Conservation (phyloP, 768 basidiomycete genomes). For the Amanita phalloides region DNA sequence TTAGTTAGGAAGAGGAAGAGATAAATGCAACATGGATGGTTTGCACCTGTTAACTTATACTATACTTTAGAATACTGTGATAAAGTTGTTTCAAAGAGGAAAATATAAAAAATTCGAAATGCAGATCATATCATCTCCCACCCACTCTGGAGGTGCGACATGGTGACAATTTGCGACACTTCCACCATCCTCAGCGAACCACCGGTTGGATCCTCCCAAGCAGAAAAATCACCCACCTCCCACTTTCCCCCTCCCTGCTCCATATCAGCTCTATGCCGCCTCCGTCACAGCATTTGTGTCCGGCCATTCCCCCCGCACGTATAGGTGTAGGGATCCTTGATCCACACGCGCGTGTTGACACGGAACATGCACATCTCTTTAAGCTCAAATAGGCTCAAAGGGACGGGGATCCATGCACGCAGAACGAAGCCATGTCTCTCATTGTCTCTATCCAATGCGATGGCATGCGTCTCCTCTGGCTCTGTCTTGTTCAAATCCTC, state of each 20-base stretch:
- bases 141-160: neutral
- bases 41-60: too few relatives aligned
- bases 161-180: neutral
- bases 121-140: neutral
- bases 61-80: too few relatives aligned
- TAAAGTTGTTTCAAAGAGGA: too few relatives aligned
- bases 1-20: too few relatives aligned
- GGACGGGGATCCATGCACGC: constrained; percentile 1
- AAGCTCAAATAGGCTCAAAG: neutral
- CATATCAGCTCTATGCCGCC: neutral
- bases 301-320: neutral
- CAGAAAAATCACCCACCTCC: neutral
- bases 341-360: neutral
- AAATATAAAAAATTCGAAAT: too few relatives aligned
- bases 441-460: neutral
- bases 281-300: neutral
- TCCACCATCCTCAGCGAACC: neutral
- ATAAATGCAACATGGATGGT: too few relatives aligned
- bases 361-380: constrained; percentile 4
- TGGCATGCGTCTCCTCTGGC: too few relatives aligned
- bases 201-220: too few relatives aligned
- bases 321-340: neutral
- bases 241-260: neutral
- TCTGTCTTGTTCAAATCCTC: neutral
- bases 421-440: neutral